A percentile compares a stretch with the other conserved stretches of the same genome.
Conservation (phyloP, 1,284 basidiomycete species). For the Dichomitus squalens region DNA sequence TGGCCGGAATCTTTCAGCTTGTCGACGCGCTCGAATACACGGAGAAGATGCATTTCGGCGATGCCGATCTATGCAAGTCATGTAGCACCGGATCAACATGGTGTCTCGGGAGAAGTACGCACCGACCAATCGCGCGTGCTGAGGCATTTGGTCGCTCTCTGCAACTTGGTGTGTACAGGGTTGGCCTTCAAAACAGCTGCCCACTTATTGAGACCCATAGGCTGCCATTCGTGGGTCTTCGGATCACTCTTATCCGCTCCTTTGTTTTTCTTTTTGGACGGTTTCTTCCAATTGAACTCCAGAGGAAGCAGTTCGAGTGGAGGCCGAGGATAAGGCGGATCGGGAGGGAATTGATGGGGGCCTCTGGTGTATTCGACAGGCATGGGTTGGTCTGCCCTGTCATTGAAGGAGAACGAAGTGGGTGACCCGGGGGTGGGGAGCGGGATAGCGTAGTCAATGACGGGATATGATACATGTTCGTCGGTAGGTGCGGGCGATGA, state of each 20-base stretch:
- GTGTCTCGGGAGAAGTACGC: constrained; percentile 31
- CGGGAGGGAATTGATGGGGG: constrained; percentile 20
- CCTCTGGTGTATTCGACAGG: constrained; percentile 6
- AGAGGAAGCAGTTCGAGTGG: constrained; percentile 60
- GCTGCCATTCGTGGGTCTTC: constrained; percentile 63
- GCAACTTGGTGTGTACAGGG: constrained; percentile 69
- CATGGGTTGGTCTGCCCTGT: constrained; percentile 26
- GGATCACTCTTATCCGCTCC: constrained; percentile 37
- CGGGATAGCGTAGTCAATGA: constrained; percentile 17
- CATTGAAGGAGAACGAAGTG: constrained; percentile 6
- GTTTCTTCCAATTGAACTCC: constrained; percentile 66
- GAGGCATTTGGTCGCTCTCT: constrained; percentile 72
- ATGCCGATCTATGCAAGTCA: constrained; percentile 61
- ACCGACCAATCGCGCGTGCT: constrained; percentile 81
- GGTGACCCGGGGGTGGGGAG: constrained; percentile 3
- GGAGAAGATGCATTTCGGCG: constrained; percentile 73
- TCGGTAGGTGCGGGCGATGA: constrained; percentile 6
- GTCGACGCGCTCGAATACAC: constrained; percentile 88
- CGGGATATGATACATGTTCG: not conserved
- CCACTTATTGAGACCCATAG: constrained; percentile 74
- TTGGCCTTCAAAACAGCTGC: constrained; percentile 70
- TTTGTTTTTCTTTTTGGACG: constrained; percentile 56
- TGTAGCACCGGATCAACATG: not conserved
- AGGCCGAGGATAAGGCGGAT: constrained; percentile 60
- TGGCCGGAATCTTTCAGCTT: constrained; percentile 76